phyloP scores from a whole-genome alignment of 129 eudicot species.

The Flaveria robusta region DNA sequence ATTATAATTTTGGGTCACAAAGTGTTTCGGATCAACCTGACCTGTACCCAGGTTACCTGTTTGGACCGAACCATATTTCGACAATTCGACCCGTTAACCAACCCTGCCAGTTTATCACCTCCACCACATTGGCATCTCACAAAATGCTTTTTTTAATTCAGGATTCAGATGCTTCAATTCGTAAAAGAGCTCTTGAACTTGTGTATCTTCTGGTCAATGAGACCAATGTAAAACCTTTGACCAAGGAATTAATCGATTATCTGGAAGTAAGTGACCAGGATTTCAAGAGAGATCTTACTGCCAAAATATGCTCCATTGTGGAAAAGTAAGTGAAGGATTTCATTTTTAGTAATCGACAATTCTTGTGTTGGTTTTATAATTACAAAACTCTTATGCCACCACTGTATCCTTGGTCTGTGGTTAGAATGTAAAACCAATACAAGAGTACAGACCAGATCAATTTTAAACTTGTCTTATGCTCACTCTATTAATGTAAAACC shows the following conservation, averaged over 20 bases:
- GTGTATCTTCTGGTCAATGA: slow-evolving; percentile 89
- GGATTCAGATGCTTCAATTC: slow-evolving; percentile 99
- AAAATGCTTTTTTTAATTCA: slow-evolving; percentile 33
- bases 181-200: slow-evolving; percentile 96
- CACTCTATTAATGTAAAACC: background rate
- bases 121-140: slow-evolving; percentile 21
- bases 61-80: background rate
- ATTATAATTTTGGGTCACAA: background rate
- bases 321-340: slow-evolving; percentile 69
- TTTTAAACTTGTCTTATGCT: background rate
- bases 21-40: background rate
- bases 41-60: slow-evolving; percentile 11
- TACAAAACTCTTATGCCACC: slow-evolving; percentile 5
- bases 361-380: slow-evolving; percentile 1
- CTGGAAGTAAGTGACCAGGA: slow-evolving; percentile 93
- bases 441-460: background rate
- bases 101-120: background rate
- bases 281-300: slow-evolving; percentile 91
- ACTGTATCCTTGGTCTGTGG: background rate
- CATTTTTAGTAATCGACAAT: background rate
- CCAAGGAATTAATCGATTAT: slow-evolving; percentile 88
- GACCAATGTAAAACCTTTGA: slow-evolving; percentile 82
- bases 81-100: background rate
- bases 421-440: background rate
- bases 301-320: slow-evolving; percentile 93